Percentiles rank a stretch among this genome's conserved stretches.
Evolutionary conservation across 148 eudicot genomes (phyloP).

Genomic region (Tetragonia tetragonoides): DNA sequence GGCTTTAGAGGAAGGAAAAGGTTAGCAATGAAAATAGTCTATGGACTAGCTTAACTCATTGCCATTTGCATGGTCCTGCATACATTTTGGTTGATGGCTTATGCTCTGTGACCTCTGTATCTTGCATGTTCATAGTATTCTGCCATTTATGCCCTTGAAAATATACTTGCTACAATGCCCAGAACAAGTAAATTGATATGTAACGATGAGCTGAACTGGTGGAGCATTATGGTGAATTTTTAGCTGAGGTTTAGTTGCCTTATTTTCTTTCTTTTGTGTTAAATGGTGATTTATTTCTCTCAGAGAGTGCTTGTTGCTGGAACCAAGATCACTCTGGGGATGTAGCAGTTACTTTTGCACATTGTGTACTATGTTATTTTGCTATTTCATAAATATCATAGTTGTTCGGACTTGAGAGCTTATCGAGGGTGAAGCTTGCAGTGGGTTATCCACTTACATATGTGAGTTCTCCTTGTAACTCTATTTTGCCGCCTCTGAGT

Average conservation of each 20-base stretch:
- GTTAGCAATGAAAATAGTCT: slow-evolving; percentile 33
- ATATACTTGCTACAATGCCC: no score
- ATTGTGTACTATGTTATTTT: neutral
- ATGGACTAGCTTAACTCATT: neutral
- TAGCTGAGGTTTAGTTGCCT: neutral
- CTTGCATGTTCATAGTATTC: no score
- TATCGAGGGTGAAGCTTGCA: neutral
- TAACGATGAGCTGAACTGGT: neutral
- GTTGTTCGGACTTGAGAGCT: neutral
- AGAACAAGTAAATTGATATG: neutral
- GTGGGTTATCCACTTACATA: neutral
- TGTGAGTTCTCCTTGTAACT: neutral
- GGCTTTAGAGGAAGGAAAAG: slow-evolving; percentile 67
- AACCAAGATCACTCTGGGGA: neutral
- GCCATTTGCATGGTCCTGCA: neutral
- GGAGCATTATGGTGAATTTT: neutral
- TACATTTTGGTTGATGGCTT: neutral
- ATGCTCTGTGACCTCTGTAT: neutral
- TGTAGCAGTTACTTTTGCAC: neutral
- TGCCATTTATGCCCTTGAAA: no score
- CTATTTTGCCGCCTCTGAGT: neutral
- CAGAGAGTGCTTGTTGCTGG: neutral
- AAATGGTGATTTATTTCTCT: neutral
- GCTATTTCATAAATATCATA: neutral
- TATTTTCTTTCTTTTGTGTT: neutral